Base-by-base conservation (phyloP, 1,284 basidiomycete species). In the Malassezia brasiliensis region DNA sequence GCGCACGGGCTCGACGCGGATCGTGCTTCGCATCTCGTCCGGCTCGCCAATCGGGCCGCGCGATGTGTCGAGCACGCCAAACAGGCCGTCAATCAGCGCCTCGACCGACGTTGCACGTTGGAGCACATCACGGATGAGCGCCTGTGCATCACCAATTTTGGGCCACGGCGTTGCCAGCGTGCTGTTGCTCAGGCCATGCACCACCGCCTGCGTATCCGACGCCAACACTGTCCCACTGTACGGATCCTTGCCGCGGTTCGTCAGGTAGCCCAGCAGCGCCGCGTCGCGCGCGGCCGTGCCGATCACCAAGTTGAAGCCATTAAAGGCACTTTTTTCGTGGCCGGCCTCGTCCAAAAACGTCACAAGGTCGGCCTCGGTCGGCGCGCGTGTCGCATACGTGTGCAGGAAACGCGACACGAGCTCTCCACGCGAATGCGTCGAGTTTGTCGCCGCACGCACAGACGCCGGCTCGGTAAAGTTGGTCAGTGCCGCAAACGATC, bases 141-240 rank as follows among this genome's bases (percentile, higher is more conserved):
- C 14, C 28, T 46, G 10, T 17, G 31, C 54, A 15, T 12, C 8
- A 10, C 7, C 34, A 15, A 56, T 41, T 30, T 56, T 56, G 25
- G 49, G 49, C 54, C 54, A 56, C 22, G 54, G 54, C 19, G 15
- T 41, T 17, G 30, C 2, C 5, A 47, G 46, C 28, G 49, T 40
- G 46, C 54, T 52, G 25, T 56, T 56, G 45, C 54, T 56, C 42
- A 56, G 19, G 8, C 31, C 54, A 37, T 36, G 12, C 17, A 44
- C 34, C 8, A 8, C 11, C 9, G 7, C n/a, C 3, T 12, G 11
- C 14, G 14, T 30, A 14, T 14, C 22, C n/a, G 14, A 9, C 8
- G 20, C 7, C 22, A 47, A 36, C 38, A 44, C 10, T 4, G 17
- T 45, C 12, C 28, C 47, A 10, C 37, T 49, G 28, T 14, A 20